These are phyloP conservation scores for Mycena crocata DNA, from an alignment of 768 basidiomycete species.

Conservation along the genomic window DNA sequence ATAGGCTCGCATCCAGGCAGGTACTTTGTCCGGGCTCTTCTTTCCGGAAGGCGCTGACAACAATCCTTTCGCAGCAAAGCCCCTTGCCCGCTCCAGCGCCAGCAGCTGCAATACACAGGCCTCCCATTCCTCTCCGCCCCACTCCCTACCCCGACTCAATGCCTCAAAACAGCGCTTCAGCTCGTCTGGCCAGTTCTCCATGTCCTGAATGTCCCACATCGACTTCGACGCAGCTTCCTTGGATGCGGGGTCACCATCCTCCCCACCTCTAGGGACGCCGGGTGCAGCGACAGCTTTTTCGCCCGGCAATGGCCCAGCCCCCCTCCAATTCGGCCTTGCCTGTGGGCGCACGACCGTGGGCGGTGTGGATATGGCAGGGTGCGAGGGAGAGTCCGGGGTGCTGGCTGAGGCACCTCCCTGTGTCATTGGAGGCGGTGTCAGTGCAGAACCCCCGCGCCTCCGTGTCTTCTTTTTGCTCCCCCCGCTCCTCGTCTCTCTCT, in stretches of 20 bases:
- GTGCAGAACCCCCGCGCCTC: no score
- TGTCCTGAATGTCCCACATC: neutral
- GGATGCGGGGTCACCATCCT: neutral
- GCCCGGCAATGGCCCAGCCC: no score
- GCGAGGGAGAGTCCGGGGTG: no score
- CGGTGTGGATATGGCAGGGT: no score
- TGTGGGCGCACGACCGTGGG: no score
- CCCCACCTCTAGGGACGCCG: neutral
- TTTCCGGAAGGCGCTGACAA: neutral
- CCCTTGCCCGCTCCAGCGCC: neutral
- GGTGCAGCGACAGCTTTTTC: neutral
- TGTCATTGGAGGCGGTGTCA: no score
- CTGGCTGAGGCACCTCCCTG: no score
- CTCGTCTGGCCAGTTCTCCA: neutral
- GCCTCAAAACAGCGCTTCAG: neutral
- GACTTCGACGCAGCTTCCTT: no score
- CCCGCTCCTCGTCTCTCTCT: no score
- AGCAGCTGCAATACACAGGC: neutral
- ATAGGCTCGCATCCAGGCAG: neutral
- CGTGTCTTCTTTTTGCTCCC: no score
- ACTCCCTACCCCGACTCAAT: neutral
- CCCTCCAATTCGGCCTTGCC: no score
- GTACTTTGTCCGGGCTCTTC: neutral
- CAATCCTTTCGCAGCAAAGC: neutral
- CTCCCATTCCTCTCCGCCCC: conserved; percentile 11